These are phyloP conservation scores for Melanogaster broomeanus DNA, from an alignment of 768 basidiomycete genomes.

Conservation along the genomic window DNA sequence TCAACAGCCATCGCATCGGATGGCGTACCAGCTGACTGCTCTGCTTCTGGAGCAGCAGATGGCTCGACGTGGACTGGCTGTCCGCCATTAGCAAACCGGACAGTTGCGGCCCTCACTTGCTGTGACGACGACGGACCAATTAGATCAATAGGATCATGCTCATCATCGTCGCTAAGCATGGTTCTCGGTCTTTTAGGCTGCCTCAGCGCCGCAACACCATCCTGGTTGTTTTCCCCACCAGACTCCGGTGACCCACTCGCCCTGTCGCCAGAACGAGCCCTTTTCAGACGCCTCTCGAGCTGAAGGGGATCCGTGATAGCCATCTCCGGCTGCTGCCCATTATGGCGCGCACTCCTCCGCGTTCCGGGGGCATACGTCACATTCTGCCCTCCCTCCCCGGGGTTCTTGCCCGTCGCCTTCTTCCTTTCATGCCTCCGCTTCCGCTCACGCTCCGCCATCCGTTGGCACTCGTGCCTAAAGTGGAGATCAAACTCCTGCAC, in stretches of 20 bases:
- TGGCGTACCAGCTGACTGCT: not conserved
- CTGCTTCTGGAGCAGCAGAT: constrained; percentile 12
- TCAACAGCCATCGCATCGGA: constrained; percentile 42
- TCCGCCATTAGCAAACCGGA: constrained; percentile 51
- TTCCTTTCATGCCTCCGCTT: constrained; percentile 57
- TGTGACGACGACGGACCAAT: constrained; percentile 27
- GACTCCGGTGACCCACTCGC: constrained; percentile 48
- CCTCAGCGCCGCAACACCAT: constrained; percentile 33
- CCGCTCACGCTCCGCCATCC: constrained; percentile 79
- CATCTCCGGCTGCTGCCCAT: constrained; percentile 71
- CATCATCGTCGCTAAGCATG: constrained; percentile 43
- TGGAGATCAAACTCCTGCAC: constrained; percentile 82
- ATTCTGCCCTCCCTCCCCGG: constrained; percentile 28
- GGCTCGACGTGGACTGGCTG: constrained; percentile 14
- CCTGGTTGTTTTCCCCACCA: constrained; percentile 48
- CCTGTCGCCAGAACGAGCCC: constrained; percentile 62
- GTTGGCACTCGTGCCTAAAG: constrained; percentile 80
- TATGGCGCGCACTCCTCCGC: constrained; percentile 71
- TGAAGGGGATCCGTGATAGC: constrained; percentile 72
- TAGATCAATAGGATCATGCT: constrained; percentile 51
- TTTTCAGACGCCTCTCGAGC: constrained; percentile 74
- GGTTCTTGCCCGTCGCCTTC: constrained; percentile 37
- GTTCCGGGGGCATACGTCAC: constrained; percentile 49
- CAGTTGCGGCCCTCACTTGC: constrained; percentile 37
- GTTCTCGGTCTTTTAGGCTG: constrained; percentile 62